Conservation (phyloP, 164 flowering plant genomes). For the Euptelea pleiosperma region DNA sequence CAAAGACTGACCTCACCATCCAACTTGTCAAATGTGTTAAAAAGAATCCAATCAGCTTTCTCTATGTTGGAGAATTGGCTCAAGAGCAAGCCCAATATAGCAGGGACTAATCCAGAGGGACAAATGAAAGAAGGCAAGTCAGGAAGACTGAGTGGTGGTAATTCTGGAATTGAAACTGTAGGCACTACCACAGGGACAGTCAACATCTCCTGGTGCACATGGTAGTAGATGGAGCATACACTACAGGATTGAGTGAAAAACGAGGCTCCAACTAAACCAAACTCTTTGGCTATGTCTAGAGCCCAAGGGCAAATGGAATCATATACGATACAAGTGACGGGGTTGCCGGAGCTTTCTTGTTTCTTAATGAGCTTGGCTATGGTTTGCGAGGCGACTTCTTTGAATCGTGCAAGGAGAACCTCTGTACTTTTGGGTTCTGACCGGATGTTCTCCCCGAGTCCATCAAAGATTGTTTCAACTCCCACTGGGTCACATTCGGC, state of each 20-base stretch:
- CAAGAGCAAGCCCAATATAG: conserved; percentile 19
- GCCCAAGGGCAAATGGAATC: conserved; percentile 18
- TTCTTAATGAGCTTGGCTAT: conserved; percentile 11
- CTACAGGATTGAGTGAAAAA: conserved; percentile 36
- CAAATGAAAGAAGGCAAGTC: conserved; percentile 40
- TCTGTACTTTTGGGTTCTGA: background rate
- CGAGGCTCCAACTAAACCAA: conserved; percentile 17
- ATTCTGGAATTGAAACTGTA: conserved; percentile 29
- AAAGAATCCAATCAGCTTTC: conserved; percentile 40
- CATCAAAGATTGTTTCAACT: conserved; percentile 24
- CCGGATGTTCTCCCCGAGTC: conserved; percentile 11
- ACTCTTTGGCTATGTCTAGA: conserved; percentile 20
- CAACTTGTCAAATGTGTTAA: conserved; percentile 33
- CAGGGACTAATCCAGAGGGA: conserved; percentile 28
- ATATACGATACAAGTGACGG: conserved; percentile 8
- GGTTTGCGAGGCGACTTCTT: background rate
- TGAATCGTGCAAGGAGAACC: background rate
- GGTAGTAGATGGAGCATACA: conserved; percentile 20
- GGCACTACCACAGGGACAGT: conserved; percentile 13
- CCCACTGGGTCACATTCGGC: background rate
- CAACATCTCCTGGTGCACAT: conserved; percentile 19
- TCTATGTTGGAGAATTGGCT: conserved; percentile 33
- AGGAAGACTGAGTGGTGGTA: conserved; percentile 23
- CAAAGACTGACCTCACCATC: conserved; percentile 32
- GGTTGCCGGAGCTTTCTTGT: background rate